Percentiles rank a stretch among this genome's conserved stretches.
These are phyloP conservation scores for Eucalyptus cloeziana DNA, from an alignment of 345 rosid genomes.

Conservation along the genomic window DNA sequence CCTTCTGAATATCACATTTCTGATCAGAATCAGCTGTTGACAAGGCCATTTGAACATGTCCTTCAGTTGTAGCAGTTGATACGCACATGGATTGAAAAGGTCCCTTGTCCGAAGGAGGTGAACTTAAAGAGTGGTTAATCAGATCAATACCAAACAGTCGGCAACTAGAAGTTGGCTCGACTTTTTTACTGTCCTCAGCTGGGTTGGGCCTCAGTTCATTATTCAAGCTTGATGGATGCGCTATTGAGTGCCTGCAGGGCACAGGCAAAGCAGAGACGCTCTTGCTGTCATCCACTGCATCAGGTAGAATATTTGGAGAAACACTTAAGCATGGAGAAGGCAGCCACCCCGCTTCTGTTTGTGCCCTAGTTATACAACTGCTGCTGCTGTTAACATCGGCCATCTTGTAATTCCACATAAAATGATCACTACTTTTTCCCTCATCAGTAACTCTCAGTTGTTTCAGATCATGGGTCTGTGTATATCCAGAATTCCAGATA, in stretches of 20 bases:
- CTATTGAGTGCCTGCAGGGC: slow-evolving; percentile 22
- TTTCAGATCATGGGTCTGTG: slow-evolving; percentile 39
- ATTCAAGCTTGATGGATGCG: slow-evolving; percentile 18
- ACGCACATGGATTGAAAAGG: slow-evolving; percentile 10
- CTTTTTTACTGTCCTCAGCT: slow-evolving; percentile 32
- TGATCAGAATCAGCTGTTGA: slow-evolving; percentile 35
- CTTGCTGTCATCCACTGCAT: slow-evolving; percentile 38
- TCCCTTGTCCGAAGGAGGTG: slow-evolving; percentile 19
- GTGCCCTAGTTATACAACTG: slow-evolving; percentile 23
- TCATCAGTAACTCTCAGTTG: slow-evolving; percentile 26
- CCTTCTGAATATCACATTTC: slow-evolving; percentile 38
- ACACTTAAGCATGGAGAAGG: slow-evolving; percentile 29
- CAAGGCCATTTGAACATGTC: neutral
- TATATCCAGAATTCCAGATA: slow-evolving; percentile 40
- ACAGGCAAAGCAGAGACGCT: slow-evolving; percentile 32
- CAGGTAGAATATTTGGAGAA: slow-evolving; percentile 34
- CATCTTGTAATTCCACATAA: slow-evolving; percentile 35
- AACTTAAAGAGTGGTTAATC: slow-evolving; percentile 19
- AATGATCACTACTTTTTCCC: slow-evolving; percentile 31
- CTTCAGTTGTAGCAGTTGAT: slow-evolving; percentile 24
- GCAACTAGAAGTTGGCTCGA: slow-evolving; percentile 28
- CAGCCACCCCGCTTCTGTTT: slow-evolving; percentile 37
- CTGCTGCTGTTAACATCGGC: slow-evolving; percentile 17
- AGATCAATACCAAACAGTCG: slow-evolving; percentile 78
- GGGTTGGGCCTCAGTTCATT: slow-evolving; percentile 20